A percentile compares a stretch with the other conserved stretches of the same genome.
Evolutionary conservation across 1,284 basidiomycete genomes (phyloP).

Genomic region (Malassezia equina): DNA sequence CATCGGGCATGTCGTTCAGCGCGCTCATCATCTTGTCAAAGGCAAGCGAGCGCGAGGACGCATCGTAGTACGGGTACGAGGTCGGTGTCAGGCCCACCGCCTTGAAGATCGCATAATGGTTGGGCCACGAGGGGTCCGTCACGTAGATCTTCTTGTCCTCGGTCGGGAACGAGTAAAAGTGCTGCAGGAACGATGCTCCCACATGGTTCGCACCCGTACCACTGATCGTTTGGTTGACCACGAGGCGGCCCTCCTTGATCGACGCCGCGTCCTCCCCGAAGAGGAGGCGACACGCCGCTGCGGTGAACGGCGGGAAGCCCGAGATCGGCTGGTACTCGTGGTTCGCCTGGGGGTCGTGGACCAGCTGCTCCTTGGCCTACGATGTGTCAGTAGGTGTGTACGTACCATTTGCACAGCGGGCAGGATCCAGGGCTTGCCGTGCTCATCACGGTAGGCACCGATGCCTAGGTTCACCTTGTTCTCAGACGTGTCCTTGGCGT

Average conservation of each 20-base stretch:
- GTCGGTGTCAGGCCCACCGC: constrained; percentile 70
- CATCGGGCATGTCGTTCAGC: constrained; percentile 54
- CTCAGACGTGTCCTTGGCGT: constrained; percentile 71
- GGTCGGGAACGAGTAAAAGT: constrained; percentile 60
- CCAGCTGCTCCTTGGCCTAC: constrained; percentile 64
- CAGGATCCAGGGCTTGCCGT: constrained; percentile 91
- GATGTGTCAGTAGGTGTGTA: not conserved
- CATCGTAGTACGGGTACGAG: constrained; percentile 81
- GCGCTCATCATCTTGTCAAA: constrained; percentile 63
- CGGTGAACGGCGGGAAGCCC: constrained; percentile 70
- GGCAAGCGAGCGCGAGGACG: constrained; percentile 77
- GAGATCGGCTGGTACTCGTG: constrained; percentile 92
- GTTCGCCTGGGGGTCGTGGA: constrained; percentile 65
- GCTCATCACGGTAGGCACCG: constrained; percentile 71
- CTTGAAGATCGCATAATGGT: constrained; percentile 79
- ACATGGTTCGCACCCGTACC: constrained; percentile 92
- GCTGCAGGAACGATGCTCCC: constrained; percentile 74
- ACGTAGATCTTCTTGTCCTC: constrained; percentile 57
- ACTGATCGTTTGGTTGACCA: constrained; percentile 62
- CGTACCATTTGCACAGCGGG: constrained; percentile 56
- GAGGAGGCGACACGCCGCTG: constrained; percentile 69
- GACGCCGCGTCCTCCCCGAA: constrained; percentile 65
- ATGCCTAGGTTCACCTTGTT: constrained; percentile 93
- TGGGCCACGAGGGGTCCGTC: constrained; percentile 89
- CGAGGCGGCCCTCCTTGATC: constrained; percentile 56